Percentiles rank a stretch among this genome's conserved stretches.
These are phyloP conservation scores for Linnemannia exigua DNA, from an alignment of 192 early-diverging fungal species.

Conservation along the genomic window DNA sequence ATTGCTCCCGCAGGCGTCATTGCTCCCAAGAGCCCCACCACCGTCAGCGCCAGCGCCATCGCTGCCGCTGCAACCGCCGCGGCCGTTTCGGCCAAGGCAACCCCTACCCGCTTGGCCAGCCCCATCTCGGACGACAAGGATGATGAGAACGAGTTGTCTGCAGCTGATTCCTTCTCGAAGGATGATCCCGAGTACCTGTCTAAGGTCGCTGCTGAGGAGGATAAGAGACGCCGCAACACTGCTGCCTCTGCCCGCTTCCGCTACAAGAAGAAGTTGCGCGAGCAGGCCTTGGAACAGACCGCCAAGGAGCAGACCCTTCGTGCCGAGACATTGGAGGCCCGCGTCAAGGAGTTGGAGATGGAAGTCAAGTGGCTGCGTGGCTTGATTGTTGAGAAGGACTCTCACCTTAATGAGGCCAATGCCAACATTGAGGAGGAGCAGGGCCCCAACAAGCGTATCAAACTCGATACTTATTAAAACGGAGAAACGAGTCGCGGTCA, in stretches of 20 bases:
- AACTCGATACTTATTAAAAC: constrained; percentile 52
- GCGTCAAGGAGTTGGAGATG: constrained; percentile 88
- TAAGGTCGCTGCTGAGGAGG: constrained; percentile 73
- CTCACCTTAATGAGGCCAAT: constrained; percentile 54
- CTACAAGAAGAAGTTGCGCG: constrained; percentile 94
- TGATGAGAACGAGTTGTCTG: constrained; percentile 14
- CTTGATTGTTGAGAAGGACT: constrained; percentile 85
- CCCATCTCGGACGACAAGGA: constrained; percentile 4
- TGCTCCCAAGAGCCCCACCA: constrained; percentile 53
- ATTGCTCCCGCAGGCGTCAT: constrained; percentile 32
- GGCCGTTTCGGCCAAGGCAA: constrained; percentile 6
- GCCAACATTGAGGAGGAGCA: constrained; percentile 33
- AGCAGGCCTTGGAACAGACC: constrained; percentile 87
- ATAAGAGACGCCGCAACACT: constrained; percentile 96
- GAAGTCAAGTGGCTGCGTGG: constrained; percentile 94
- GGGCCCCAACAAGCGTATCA: constrained; percentile 47
- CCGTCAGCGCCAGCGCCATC: constrained; percentile 29
- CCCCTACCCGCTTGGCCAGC: background rate
- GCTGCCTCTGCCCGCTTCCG: constrained; percentile 96
- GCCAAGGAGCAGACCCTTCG: constrained; percentile 83
- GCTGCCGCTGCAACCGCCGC: constrained; percentile 37
- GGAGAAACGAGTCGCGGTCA: background rate
- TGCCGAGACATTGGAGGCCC: constrained; percentile 82
- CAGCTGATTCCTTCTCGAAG: constrained; percentile 36
- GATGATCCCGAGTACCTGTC: constrained; percentile 48